Conservation (phyloP, 2,329 filamentous ascomycete species). For the Macroventuria anomochaeta region DNA sequence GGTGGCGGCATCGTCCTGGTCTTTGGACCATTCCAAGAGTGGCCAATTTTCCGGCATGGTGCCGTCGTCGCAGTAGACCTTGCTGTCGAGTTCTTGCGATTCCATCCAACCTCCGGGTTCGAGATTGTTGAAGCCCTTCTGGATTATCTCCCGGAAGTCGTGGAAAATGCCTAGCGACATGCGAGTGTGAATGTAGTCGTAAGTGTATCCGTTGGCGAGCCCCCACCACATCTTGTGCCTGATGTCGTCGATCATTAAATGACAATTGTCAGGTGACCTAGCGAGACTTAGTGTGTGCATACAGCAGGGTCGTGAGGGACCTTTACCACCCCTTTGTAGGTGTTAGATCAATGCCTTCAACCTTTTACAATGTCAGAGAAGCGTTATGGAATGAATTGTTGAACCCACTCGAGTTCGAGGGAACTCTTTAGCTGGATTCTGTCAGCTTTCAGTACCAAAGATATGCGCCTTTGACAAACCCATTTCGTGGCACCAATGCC, state of each 20-base stretch:
- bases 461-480: slow-evolving; percentile 36
- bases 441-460: slow-evolving; percentile 25
- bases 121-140: slow-evolving; percentile 58
- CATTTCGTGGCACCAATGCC: slow-evolving; percentile 52
- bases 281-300: not conserved
- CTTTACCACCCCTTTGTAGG: slow-evolving; percentile 49
- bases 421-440: slow-evolving; percentile 40
- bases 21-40: slow-evolving; percentile 57
- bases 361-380: slow-evolving; percentile 36
- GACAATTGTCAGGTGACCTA: slow-evolving; percentile 71
- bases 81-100: slow-evolving; percentile 52
- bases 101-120: slow-evolving; percentile 63
- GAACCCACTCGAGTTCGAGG: slow-evolving; percentile 41
- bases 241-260: slow-evolving; percentile 75
- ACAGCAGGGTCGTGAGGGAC: not conserved
- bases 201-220: slow-evolving; percentile 49
- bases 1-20: slow-evolving; percentile 54
- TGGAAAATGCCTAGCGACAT: slow-evolving; percentile 64
- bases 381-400: not conserved
- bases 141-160: slow-evolving; percentile 63
- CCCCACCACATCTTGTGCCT: slow-evolving; percentile 64
- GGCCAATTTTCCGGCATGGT: slow-evolving; percentile 59
- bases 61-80: slow-evolving; percentile 60
- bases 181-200: slow-evolving; percentile 67
- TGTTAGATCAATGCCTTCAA: slow-evolving; percentile 52